Evolutionary conservation across 768 basidiomycete species (phyloP).

Genomic region (Polyporus arcularius): DNA sequence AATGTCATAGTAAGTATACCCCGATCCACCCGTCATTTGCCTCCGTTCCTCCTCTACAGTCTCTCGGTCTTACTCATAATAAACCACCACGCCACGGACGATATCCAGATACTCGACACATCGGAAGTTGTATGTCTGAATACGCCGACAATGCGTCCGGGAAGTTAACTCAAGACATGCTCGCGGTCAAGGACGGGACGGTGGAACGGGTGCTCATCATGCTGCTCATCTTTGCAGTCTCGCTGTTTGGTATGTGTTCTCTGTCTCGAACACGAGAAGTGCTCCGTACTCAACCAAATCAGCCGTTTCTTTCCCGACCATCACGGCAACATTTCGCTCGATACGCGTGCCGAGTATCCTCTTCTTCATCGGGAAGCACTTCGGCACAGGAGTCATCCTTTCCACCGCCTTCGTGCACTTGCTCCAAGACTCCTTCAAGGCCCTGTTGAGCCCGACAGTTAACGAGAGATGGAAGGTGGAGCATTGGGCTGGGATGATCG

Average conservation of each 20-base stretch:
- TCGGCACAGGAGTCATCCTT: slow-evolving; percentile 83
- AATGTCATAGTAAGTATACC: too few relatives aligned
- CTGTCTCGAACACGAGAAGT: background rate
- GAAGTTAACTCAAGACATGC: background rate
- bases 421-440: slow-evolving; percentile 73
- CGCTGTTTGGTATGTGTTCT: slow-evolving; percentile 57
- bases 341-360: slow-evolving; percentile 65
- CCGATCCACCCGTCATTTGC: too few relatives aligned
- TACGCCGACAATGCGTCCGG: background rate
- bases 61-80: background rate
- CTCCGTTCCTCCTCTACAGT: background rate
- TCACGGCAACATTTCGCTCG: slow-evolving; percentile 55
- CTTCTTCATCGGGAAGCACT: slow-evolving; percentile 88
- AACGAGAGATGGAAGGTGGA: slow-evolving; percentile 50
- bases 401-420: slow-evolving; percentile 84
- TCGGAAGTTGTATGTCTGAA: background rate
- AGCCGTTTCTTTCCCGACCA: slow-evolving; percentile 75
- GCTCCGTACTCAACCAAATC: background rate
- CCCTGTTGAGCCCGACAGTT: slow-evolving; percentile 50
- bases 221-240: slow-evolving; percentile 56
- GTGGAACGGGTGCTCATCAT: slow-evolving; percentile 37
- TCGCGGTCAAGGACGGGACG: background rate
- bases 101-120: background rate
- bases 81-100: background rate
- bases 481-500: slow-evolving; percentile 67